Percentiles rank a stretch among this genome's conserved stretches.
Evolutionary conservation across 257 asterid genomes (phyloP).

Genomic region (Plantago major): DNA sequence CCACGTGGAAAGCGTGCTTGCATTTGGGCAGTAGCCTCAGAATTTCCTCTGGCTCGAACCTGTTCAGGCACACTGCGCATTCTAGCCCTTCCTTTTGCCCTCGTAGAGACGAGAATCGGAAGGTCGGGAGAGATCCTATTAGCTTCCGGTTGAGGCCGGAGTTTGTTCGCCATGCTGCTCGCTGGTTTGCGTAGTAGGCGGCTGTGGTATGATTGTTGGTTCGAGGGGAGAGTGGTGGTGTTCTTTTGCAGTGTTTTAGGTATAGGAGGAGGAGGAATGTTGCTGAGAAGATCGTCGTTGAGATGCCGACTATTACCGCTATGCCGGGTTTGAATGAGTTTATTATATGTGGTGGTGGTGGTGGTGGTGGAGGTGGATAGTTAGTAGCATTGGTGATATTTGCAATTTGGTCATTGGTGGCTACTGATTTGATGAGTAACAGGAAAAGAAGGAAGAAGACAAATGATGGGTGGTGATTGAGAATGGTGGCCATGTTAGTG

Average conservation of each 20-base stretch:
- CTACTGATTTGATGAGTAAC: constrained; percentile 7
- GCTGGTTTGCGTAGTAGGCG: constrained; percentile 15
- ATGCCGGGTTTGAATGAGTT: constrained; percentile 51
- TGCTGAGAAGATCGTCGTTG: constrained; percentile 56
- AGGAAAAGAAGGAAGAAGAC: constrained; percentile 17
- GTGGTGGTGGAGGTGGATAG: constrained; percentile 21
- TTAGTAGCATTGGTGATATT: not conserved
- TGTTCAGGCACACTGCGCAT: constrained; percentile 71
- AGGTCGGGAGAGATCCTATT: constrained; percentile 59
- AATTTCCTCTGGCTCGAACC: constrained; percentile 54
- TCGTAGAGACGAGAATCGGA: constrained; percentile 59
- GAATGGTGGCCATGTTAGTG: constrained; percentile 34
- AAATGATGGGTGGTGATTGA: not conserved
- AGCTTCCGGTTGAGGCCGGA: constrained; percentile 56
- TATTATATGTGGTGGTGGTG: constrained; percentile 24
- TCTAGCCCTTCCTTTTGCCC: constrained; percentile 83
- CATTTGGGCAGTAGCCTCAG: constrained; percentile 69
- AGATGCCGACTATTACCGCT: constrained; percentile 43
- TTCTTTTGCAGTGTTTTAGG: constrained; percentile 56
- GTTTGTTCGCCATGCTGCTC: constrained; percentile 28
- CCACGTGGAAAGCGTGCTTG: constrained; percentile 85
- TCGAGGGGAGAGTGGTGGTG: not conserved
- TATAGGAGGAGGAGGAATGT: constrained; percentile 59
- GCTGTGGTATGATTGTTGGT: not conserved
- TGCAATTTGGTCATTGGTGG: not conserved